These are phyloP conservation scores for Amaranthus cruentus DNA, from an alignment of 148 eudicot species.

Conservation along the genomic window DNA sequence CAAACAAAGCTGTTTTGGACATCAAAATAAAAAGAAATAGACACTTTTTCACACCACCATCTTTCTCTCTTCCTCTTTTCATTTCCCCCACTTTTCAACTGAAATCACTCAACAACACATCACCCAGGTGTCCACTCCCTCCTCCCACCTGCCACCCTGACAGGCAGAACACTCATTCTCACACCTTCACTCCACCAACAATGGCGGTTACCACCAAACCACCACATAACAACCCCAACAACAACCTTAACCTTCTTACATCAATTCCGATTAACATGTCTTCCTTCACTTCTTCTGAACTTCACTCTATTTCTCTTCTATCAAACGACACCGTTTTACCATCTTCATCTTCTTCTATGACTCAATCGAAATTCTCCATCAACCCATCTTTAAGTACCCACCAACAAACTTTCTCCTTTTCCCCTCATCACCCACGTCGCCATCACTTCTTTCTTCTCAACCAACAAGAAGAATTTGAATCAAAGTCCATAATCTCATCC, in stretches of 20 bases:
- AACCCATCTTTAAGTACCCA: slow-evolving; percentile 13
- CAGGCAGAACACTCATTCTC: background rate
- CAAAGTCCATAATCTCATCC: slow-evolving; percentile 34
- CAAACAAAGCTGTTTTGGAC: too few relatives aligned
- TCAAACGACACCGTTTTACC: slow-evolving; percentile 8
- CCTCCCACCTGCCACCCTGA: slow-evolving; percentile 5
- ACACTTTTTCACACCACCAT: background rate
- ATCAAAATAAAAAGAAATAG: too few relatives aligned
- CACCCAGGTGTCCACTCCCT: slow-evolving; percentile 20
- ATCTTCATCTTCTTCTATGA: too few relatives aligned
- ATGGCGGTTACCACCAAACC: slow-evolving; percentile 10
- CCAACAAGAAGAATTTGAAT: slow-evolving; percentile 26
- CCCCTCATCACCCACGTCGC: slow-evolving; percentile 16
- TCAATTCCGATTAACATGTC: slow-evolving; percentile 22
- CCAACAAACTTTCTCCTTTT: slow-evolving; percentile 15
- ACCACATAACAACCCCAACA: background rate
- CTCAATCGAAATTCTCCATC: background rate
- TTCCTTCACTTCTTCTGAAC: slow-evolving; percentile 27
- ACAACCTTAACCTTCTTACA: slow-evolving; percentile 4
- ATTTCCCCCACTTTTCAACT: background rate
- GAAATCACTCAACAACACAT: background rate
- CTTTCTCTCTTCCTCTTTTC: background rate
- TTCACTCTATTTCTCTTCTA: slow-evolving; percentile 29
- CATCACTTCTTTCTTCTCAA: slow-evolving; percentile 9
- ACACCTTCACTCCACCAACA: background rate